Evolutionary conservation across 345 rosid genomes (phyloP), one percentile per base, ranked within the genome.

Genomic region (Microcos paniculata): DNA sequence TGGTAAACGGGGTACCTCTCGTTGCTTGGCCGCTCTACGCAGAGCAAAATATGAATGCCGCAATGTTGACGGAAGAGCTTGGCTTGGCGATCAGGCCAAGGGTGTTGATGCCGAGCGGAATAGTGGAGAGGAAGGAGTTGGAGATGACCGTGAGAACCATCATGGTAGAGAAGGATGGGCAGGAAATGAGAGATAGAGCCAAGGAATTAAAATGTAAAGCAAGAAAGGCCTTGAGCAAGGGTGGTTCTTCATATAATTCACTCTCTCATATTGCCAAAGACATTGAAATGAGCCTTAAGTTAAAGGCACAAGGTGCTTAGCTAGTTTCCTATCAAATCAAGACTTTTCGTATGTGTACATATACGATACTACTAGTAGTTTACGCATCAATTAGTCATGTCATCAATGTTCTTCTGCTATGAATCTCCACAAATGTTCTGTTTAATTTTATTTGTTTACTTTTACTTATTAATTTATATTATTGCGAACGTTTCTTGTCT

Each of bases 11-110:
- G 26, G 84, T 88, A 14, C 90, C 94, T 0, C 84, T 92, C 76
- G 74, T 92, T 26, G 89, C 85, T 12, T 90, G 96, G 94, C 97
- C 97, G 0, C 74, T 93, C 1, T 89, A 82, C 9, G 92, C 92
- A 0, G 93, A 93, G 80, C 96, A 93, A 21, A 74, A 73, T 71
- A 82, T 93, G 94, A 93, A 90, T 55, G 94, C 98, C 0, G 71
- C 86, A 15, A 62, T 89, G 80, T 78, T 81, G 0, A 65, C 80
- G 0, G 88, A 84, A 62, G 90, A 88, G 40, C 58, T 88, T 0
- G 82, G 85, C 51, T 82, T 87, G 69, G 92, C 92, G 2, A 45
- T 87, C 2, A 79, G 82, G 43, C 48, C 84, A n/a, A 61, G 53
- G 62, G 78, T 67, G 63, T 51, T 8, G 12, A 71, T 76, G 19